These are phyloP conservation scores for Limtongozyma cylindracea DNA, from an alignment of 805 yeast genomes.

Conservation along the genomic window DNA sequence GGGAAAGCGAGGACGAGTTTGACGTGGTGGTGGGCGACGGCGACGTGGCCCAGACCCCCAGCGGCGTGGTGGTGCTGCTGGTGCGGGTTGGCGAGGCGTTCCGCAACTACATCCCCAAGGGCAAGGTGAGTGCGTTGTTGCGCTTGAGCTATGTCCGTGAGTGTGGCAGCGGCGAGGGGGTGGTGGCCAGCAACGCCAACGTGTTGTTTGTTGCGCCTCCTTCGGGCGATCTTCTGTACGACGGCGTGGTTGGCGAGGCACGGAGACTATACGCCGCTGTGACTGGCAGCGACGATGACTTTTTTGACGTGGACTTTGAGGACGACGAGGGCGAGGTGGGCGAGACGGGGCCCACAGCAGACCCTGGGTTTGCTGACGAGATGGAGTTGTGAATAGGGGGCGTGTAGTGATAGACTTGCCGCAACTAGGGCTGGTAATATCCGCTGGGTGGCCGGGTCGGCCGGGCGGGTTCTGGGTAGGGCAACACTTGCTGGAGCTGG, in stretches of 20 bases:
- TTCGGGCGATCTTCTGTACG: constrained; percentile 70
- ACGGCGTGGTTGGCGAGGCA: constrained; percentile 71
- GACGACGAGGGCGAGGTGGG: constrained; percentile 66
- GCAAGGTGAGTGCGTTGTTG: constrained; percentile 13
- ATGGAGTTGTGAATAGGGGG: too few species aligned
- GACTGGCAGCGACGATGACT: constrained; percentile 88
- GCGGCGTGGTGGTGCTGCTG: constrained; percentile 57
- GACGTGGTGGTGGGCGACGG: constrained; percentile 38
- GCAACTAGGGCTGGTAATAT: too few species aligned
- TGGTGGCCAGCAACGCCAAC: constrained; percentile 8
- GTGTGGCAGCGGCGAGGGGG: too few species aligned
- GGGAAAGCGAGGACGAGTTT: constrained; percentile 27
- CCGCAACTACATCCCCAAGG: constrained; percentile 10
- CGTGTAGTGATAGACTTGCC: too few species aligned
- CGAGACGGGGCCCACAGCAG: too few species aligned
- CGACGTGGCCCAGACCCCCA: constrained; percentile 64
- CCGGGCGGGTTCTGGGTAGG: too few species aligned
- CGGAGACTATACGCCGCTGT: constrained; percentile 47
- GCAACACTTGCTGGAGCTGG: too few species aligned
- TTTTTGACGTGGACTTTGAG: constrained; percentile 89
- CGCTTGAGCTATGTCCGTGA: too few species aligned
- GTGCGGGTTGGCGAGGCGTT: constrained; percentile 16
- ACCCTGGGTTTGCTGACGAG: too few species aligned
- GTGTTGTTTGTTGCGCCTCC: constrained; percentile 31
- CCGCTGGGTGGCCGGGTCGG: too few species aligned